These are phyloP conservation scores for Colletotrichum cordylinicola DNA, from an alignment of 2,329 filamentous ascomycete genomes.

Conservation along the genomic window DNA sequence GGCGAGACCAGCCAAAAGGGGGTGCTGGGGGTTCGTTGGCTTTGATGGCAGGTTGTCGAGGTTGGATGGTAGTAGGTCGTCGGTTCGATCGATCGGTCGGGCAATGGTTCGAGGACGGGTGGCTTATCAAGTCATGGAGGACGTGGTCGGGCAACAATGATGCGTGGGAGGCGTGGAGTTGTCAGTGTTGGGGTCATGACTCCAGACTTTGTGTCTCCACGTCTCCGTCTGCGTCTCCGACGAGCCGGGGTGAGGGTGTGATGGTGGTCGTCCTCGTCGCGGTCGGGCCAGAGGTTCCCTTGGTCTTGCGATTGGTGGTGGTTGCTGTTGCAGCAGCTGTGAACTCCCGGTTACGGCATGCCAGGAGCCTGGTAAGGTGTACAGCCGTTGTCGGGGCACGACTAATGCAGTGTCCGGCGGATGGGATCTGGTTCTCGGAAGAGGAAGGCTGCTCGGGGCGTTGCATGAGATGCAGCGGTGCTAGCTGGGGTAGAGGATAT, in stretches of 20 bases:
- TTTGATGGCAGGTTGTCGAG: background rate
- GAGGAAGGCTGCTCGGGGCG: background rate
- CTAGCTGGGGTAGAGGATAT: background rate
- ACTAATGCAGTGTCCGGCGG: background rate
- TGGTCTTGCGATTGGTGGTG: background rate
- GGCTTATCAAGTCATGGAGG: slow-evolving; percentile 2
- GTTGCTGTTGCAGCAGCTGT: background rate
- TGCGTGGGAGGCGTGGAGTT: background rate
- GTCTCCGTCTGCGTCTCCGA: slow-evolving; percentile 3
- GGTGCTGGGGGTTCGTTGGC: background rate
- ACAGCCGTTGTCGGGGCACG: background rate
- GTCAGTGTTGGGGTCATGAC: slow-evolving; percentile 16
- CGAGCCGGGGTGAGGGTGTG: background rate
- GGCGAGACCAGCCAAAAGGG: background rate
- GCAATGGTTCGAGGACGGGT: background rate
- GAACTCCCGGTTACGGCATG: background rate
- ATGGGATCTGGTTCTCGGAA: background rate
- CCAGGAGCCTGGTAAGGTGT: background rate
- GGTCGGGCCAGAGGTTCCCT: slow-evolving; percentile 7
- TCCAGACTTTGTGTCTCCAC: slow-evolving; percentile 1
- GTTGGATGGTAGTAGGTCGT: background rate
- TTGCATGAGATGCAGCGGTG: background rate
- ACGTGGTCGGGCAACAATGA: background rate
- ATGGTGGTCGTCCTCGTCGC: background rate
- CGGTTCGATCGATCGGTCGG: background rate